Base-by-base conservation (phyloP, 2,329 filamentous ascomycete species). In the Ophiocordyceps polyrhachis-furcata region DNA sequence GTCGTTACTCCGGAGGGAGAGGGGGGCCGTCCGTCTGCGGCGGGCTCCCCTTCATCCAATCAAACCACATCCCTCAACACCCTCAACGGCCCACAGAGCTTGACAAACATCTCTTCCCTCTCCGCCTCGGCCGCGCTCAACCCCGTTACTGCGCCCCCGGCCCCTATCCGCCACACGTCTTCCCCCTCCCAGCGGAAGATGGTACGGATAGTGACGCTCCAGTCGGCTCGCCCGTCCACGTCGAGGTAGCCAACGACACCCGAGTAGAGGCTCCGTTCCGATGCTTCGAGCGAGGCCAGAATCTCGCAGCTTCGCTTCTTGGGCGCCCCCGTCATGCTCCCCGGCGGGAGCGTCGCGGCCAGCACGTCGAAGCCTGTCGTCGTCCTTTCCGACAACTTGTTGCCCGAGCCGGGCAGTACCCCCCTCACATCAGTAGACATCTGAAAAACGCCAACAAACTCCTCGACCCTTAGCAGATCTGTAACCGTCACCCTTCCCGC, bases 291-390 rank as follows among this genome's bases (percentile, higher is more conserved):
- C 4, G 69, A 63, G 47, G 71, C 69, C 19, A 96, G 67, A 42
- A 95, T 73, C 65, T 93, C 81, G 59, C 89, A 95, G 50, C 83
- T 89, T 42, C 89, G 74, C 62, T 89, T 88, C 68, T 96, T 96
- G 0, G 89, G 91, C 1, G 89, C 89, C 7, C 91, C 91, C 2
- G 89, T 96, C 91, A 96, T 96, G 54, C 83, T 89, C 0, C 91
- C 89, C 0, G 91, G 87, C 0, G 91, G 89, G 1, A 96, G 69
- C 42, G 79, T 83, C 7, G 78, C 72, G 0, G 81, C 75, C 0
- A 96, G 73, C 4, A 89, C 81, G 47, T 89, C 81, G 32, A 91
- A 66, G 1, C 83, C 84, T 0, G 76, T 76, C 47, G 15, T 32
- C 15, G 13, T 15, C 15, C 31, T 32, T n/a, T n/a, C 31, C 31